A percentile compares a stretch with the other conserved stretches of the same genome.
Conservation (phyloP, 305 asterid species). For the Fraxinus dipetala region DNA sequence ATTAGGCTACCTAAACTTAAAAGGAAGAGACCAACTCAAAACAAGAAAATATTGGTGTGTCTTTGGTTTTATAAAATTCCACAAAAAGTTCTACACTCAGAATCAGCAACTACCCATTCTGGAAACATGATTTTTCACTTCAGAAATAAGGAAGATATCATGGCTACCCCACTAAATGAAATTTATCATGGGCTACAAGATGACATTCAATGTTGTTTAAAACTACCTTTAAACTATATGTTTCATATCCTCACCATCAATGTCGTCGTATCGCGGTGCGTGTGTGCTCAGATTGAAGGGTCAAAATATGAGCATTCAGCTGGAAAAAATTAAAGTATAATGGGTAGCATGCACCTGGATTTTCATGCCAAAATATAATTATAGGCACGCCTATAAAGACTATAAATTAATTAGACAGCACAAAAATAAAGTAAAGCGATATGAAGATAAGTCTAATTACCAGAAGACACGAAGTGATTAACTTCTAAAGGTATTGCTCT, state of each 20-base stretch:
- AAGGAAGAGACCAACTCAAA: slow-evolving; percentile 3
- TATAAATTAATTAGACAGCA: background rate
- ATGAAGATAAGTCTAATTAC: background rate
- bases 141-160: background rate
- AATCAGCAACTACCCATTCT: background rate
- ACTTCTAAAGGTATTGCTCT: background rate
- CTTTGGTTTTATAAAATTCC: background rate
- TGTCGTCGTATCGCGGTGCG: background rate
- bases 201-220: background rate
- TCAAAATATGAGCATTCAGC: background rate
- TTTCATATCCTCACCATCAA: background rate
- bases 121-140: background rate
- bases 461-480: background rate
- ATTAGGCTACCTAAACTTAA: background rate
- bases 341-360: background rate
- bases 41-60: background rate
- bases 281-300: background rate
- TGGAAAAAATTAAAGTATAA: background rate
- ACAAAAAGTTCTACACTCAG: background rate
- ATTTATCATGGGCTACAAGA: background rate
- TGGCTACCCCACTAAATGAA: background rate
- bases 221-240: background rate
- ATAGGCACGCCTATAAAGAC: background rate
- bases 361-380: background rate
- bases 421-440: background rate